Percentiles rank a stretch among this genome's conserved stretches.
phyloP scores from a whole-genome alignment of 306 rosid genomes.

The Casuarina cunninghamiana region DNA sequence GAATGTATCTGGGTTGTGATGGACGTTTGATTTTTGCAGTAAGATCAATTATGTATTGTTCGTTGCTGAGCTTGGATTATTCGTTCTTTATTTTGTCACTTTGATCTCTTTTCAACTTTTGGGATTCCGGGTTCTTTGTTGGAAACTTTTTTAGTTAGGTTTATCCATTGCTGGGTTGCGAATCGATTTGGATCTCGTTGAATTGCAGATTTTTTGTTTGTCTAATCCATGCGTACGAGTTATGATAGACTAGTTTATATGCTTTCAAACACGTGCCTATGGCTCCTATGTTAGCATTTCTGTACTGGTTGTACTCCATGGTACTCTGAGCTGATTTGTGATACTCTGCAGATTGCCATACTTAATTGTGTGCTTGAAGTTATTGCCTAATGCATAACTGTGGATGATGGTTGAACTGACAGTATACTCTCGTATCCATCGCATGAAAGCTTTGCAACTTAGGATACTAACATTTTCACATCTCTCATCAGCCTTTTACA shows the following conservation, averaged over 20 bases:
- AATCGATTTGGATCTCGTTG: background rate
- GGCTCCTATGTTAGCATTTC: background rate
- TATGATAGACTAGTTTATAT: background rate
- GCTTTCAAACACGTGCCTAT: background rate
- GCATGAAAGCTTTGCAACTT: constrained; percentile 1
- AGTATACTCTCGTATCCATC: background rate
- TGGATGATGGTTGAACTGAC: background rate
- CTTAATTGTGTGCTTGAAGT: background rate
- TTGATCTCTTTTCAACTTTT: background rate
- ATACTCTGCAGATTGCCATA: background rate
- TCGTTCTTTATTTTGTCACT: background rate
- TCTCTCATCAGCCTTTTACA: constrained; percentile 61
- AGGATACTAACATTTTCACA: background rate
- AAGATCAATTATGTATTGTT: background rate
- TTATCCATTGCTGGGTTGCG: background rate
- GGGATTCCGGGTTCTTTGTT: background rate
- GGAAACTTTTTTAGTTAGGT: background rate
- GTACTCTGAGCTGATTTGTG: constrained; percentile 9
- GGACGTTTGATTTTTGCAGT: background rate
- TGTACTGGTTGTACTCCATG: background rate
- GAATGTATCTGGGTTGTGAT: background rate
- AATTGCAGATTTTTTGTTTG: background rate
- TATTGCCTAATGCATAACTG: constrained; percentile 2
- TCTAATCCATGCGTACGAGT: background rate
- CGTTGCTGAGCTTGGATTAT: background rate